Evolutionary conservation across 495 filamentous ascomycete species (phyloP), one percentile per base, ranked within the genome.

Genomic region (Extremus antarcticus): DNA sequence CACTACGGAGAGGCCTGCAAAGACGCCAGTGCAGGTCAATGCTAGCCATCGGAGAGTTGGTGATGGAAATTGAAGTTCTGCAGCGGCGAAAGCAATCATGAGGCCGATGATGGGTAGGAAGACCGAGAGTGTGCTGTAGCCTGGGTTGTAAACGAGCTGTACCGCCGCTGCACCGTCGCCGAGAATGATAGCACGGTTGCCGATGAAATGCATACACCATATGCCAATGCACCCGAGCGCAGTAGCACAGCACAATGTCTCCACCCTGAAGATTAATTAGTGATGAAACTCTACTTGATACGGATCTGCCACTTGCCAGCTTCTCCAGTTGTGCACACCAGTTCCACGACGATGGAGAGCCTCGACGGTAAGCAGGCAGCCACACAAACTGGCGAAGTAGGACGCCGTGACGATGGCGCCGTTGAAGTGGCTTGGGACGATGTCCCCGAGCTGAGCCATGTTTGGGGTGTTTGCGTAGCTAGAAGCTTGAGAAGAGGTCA

Each of bases 141-240:
- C 75, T 22, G 78, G 69, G 47, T 77, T 87, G 73, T 94, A 95
- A 10, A 78, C 66, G 53, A 91, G 82, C 56, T 90, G 88, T 8
- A 87, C 70, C 3, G 76, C 65, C 19, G 70, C 51, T 51, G 78
- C 69, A 40, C 84, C 84, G 50, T 81, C 50, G 25, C 74, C 81
- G 20, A 95, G 76, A 16, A 80, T 69, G 35, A 89, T 85, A 3
- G 90, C 88, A 19, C 85, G 77, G 59, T 94, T 92, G 24, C 87
- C 88, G 57, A 94, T 83, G 61, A 82, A 94, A 64, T 94, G 90
- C 83, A 87, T 87, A 57, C 77, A 82, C 83, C 82, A 87, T 54
- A 91, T 89, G n/a, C 85, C 80, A 29, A 92, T 78, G 0, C 85
- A 85, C 0, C 88, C 89, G 84, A 94, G 88, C 7, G 82, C 76